phyloP scores from a whole-genome alignment of 2,329 filamentous ascomycete genomes.

The Nemania sp. region DNA sequence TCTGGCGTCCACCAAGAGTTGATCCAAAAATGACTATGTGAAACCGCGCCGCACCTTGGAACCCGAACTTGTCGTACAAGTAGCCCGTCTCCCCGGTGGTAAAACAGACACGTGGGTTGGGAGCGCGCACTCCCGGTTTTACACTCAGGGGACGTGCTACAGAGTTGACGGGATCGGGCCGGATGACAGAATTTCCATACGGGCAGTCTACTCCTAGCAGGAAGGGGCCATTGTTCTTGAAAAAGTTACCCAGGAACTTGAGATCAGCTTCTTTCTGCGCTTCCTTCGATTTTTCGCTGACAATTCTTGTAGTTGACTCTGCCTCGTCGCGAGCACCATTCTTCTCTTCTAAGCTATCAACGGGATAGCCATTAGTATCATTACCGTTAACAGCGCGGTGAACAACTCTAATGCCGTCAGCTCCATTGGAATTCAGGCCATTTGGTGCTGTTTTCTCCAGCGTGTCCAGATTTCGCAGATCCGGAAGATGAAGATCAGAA shows the following conservation, averaged over 20 bases:
- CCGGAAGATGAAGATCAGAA: slow-evolving; percentile 23
- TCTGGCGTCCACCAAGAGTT: slow-evolving; percentile 25
- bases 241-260: slow-evolving; percentile 34
- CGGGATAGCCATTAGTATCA: neutral
- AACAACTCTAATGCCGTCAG: neutral
- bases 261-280: slow-evolving; percentile 17
- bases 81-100: slow-evolving; percentile 32
- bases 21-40: slow-evolving; percentile 40
- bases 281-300: neutral
- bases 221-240: slow-evolving; percentile 34
- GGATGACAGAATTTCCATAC: slow-evolving; percentile 25
- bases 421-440: neutral
- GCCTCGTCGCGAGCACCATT: neutral
- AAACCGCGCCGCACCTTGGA: slow-evolving; percentile 33
- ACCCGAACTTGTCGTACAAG: slow-evolving; percentile 38
- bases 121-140: slow-evolving; percentile 37
- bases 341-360: neutral
- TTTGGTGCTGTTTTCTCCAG: neutral
- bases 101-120: slow-evolving; percentile 38
- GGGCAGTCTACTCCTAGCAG: slow-evolving; percentile 36
- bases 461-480: slow-evolving; percentile 11
- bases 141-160: slow-evolving; percentile 20
- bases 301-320: neutral
- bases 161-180: neutral
- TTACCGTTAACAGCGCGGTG: neutral